Conservation (phyloP, 1,139 yeast genomes). For the Geotrichum histeridarum region DNA sequence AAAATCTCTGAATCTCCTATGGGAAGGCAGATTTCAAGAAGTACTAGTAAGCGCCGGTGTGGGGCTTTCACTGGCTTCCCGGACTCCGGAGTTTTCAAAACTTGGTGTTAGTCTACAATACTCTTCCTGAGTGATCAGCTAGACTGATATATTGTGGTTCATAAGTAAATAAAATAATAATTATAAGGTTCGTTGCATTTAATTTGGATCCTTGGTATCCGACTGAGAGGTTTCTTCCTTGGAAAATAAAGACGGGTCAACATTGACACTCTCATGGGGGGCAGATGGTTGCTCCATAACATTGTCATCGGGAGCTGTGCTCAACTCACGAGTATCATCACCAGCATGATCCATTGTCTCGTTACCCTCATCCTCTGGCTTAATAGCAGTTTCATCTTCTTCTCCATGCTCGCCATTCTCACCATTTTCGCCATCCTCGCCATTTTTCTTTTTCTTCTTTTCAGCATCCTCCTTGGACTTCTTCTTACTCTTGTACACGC, state of each 20-base stretch:
- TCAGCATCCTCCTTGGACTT: constrained; percentile 15
- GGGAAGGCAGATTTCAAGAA: constrained; percentile 87
- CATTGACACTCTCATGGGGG: neutral
- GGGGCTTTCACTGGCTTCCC: constrained; percentile 40
- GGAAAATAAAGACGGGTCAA: constrained; percentile 3
- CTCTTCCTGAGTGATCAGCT: constrained; percentile 25
- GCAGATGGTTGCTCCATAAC: neutral
- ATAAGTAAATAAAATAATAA: too few relatives aligned
- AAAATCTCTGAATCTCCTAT: constrained; percentile 55
- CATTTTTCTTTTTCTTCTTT: constrained; percentile 9
- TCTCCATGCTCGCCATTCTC: too few relatives aligned
- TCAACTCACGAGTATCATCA: too few relatives aligned
- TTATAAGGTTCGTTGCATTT: too few relatives aligned
- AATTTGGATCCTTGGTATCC: too few relatives aligned
- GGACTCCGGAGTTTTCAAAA: constrained; percentile 32
- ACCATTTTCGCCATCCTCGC: neutral
- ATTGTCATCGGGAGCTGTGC: too few relatives aligned
- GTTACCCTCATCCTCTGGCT: constrained; percentile 3
- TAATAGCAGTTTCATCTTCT: constrained; percentile 2
- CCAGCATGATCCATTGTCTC: neutral
- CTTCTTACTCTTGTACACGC: constrained; percentile 29
- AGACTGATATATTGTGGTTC: neutral
- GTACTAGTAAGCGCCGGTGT: constrained; percentile 76
- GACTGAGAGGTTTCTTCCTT: neutral
- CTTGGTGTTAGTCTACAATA: constrained; percentile 41